phyloP scores from a whole-genome alignment of 495 filamentous ascomycete species.

The Rhypophila decipiens region DNA sequence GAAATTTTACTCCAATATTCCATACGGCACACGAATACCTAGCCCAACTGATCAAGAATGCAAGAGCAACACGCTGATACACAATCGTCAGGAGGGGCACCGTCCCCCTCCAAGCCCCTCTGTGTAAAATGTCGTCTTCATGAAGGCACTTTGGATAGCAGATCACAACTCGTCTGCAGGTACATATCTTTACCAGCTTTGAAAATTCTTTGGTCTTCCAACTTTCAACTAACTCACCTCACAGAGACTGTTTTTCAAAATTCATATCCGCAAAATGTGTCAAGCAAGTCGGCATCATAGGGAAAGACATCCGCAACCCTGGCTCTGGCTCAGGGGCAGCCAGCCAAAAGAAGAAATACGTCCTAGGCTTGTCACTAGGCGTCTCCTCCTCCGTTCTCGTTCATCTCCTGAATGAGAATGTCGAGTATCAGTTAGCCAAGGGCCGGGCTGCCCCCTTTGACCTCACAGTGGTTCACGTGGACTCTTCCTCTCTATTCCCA shows the following conservation, averaged over 20 bases:
- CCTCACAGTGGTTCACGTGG: slow-evolving; percentile 61
- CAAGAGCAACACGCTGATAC: background rate
- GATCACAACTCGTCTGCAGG: slow-evolving; percentile 19
- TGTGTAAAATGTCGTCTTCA: slow-evolving; percentile 19
- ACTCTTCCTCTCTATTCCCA: slow-evolving; percentile 21
- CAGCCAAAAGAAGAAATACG: slow-evolving; percentile 38
- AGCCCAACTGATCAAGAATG: no score
- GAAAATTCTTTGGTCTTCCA: no score
- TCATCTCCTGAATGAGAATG: slow-evolving; percentile 64
- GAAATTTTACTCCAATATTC: no score
- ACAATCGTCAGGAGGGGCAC: background rate
- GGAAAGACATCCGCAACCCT: slow-evolving; percentile 43
- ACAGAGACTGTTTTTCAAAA: slow-evolving; percentile 66
- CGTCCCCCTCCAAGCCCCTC: background rate
- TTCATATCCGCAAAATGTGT: slow-evolving; percentile 71
- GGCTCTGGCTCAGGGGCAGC: slow-evolving; percentile 21
- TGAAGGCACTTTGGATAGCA: slow-evolving; percentile 22
- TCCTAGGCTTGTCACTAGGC: slow-evolving; percentile 79
- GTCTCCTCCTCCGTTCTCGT: slow-evolving; percentile 74
- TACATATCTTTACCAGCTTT: background rate
- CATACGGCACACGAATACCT: no score
- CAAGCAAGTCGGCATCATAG: slow-evolving; percentile 63
- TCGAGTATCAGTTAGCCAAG: slow-evolving; percentile 51
- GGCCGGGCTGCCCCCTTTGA: slow-evolving; percentile 54
- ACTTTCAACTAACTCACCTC: slow-evolving; percentile 14